Percentiles rank a stretch among this genome's conserved stretches.
Conservation (phyloP, 306 rosid genomes). For the Astragalus membranaceus region DNA sequence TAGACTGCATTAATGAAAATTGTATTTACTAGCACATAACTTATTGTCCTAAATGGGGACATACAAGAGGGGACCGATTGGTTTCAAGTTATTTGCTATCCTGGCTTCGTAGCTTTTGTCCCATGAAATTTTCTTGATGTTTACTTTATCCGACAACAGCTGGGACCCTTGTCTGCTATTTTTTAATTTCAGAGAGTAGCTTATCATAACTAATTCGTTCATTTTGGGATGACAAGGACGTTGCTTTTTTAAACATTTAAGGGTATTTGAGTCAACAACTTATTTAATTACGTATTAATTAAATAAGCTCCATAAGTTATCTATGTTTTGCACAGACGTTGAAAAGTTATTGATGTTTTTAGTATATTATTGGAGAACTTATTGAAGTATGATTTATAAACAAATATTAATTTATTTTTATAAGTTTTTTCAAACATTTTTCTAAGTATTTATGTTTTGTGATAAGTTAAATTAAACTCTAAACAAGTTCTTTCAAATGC, state of each 20-base stretch:
- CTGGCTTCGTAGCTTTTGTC: constrained; percentile 55
- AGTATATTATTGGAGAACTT: too few relatives aligned
- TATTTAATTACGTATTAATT: neutral
- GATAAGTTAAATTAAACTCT: neutral
- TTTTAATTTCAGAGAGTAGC: constrained; percentile 22
- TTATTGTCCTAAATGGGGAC: constrained; percentile 51
- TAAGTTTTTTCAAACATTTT: too few relatives aligned
- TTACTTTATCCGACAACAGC: constrained; percentile 60
- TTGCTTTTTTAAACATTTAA: constrained; percentile 17
- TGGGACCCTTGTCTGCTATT: constrained; percentile 73
- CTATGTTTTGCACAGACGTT: too few relatives aligned
- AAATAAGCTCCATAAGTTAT: too few relatives aligned
- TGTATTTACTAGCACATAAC: constrained; percentile 49
- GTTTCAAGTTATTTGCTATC: constrained; percentile 58
- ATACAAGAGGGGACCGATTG: constrained; percentile 75
- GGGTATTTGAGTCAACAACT: neutral
- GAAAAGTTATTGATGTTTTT: too few relatives aligned
- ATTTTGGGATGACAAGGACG: constrained; percentile 45
- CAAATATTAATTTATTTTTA: too few relatives aligned
- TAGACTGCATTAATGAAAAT: constrained; percentile 54
- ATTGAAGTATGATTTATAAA: too few relatives aligned
- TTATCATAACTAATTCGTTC: constrained; percentile 18
- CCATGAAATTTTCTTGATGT: constrained; percentile 47
- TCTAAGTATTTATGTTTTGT: too few relatives aligned
- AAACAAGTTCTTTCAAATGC: neutral